phyloP scores from a whole-genome alignment of 305 asterid species.

The Petunia hybrid region DNA sequence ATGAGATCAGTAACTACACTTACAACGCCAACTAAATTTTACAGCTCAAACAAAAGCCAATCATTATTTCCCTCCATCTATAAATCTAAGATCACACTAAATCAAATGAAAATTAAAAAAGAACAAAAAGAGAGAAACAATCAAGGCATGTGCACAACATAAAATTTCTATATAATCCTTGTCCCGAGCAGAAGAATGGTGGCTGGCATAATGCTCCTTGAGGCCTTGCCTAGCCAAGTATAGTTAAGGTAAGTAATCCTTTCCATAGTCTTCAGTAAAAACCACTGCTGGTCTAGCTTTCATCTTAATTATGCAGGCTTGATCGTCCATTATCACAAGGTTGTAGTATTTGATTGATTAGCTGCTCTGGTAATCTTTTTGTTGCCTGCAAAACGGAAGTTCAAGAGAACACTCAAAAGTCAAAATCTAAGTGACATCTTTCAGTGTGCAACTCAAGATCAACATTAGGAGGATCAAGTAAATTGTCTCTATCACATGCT shows the following conservation, averaged over 20 bases:
- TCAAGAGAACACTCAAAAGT: not conserved
- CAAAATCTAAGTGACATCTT: not conserved
- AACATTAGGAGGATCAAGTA: not conserved
- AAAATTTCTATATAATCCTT: constrained; percentile 21
- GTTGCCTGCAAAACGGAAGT: constrained; percentile 59
- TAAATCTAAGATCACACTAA: constrained; percentile 20
- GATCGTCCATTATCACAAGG: constrained; percentile 42
- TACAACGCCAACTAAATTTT: not conserved
- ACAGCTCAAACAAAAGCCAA: constrained; percentile 16
- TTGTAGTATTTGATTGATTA: constrained; percentile 72
- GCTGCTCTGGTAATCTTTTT: constrained; percentile 73
- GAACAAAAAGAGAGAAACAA: not conserved
- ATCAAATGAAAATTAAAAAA: not conserved
- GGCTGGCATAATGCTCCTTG: constrained; percentile 25
- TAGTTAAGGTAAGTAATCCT: constrained; percentile 21
- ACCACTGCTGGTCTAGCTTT: not conserved
- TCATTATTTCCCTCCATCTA: constrained; percentile 18
- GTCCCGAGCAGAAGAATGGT: not conserved
- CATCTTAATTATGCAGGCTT: not conserved
- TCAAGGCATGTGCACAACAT: constrained; percentile 8
- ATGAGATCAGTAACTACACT: constrained; percentile 23
- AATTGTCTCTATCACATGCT: constrained; percentile 11
- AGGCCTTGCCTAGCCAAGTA: constrained; percentile 22
- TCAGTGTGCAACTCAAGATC: constrained; percentile 9
- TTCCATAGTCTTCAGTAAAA: not conserved